Evolutionary conservation across 1,139 yeast genomes (phyloP), one percentile per base, ranked within the genome.

Genomic region (Candida tetrigidarum): DNA sequence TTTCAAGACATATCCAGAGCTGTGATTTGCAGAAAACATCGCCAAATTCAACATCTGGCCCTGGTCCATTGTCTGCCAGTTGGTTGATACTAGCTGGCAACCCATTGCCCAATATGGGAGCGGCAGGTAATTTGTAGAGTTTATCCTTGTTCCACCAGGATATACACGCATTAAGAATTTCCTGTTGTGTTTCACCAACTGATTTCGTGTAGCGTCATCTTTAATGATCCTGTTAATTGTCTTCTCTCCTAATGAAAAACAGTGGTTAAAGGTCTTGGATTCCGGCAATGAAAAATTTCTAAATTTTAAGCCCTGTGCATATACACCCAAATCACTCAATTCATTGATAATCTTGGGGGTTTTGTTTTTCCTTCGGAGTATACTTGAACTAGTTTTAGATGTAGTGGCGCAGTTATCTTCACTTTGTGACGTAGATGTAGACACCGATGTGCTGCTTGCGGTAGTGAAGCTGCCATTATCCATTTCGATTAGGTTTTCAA

Each of bases 41-140:
- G 97, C 89, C 54, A 87, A 88, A 61, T 91, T 92, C n/a, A 93
- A 59, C 58, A 90, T 96, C 60, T 91, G 93, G 0, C 97, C 97
- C 18, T 82, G 52, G 59, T 93, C 99, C 61, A 82, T 86, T 0
- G 96, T 86, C 64, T 93, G 99, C 98, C 98, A 95, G 59, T 93
- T 93, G 1, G 96, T 84, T 0, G 99, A 98, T 3, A 89, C 98
- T 91, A 95, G 81, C 59, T 93, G 99, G 4, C 79, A 85, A 0
- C 99, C 99, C 43, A 78, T 72, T 39, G 74, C 73, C 99, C 99
- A 93, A 57, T 81, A 90, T 0, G 66, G 66, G 4, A 88, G 67
- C 0, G 99, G 98, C 37, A 77, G 76, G 58, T 89, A 92, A 57
- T 93, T 93, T 3, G 90, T 75, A 2, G 97, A 90, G 44, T 75